These are phyloP conservation scores for Yarrowia osloensis DNA, from an alignment of 805 yeast genomes.

Conservation along the genomic window DNA sequence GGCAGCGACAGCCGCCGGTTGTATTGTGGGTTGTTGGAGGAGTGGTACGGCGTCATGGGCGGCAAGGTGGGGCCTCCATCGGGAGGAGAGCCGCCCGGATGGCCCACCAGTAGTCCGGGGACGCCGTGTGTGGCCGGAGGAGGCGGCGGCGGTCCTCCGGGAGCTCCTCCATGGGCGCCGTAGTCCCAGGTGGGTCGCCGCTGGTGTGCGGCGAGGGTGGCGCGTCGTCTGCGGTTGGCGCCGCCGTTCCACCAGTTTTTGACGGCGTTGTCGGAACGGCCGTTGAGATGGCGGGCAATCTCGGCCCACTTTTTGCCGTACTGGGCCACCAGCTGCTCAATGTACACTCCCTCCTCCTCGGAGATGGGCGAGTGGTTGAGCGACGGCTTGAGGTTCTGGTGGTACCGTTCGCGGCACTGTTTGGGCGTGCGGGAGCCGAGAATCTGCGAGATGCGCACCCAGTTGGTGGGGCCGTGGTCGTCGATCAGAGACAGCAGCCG, in stretches of 20 bases:
- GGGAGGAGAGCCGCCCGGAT: background rate
- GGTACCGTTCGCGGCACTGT: conserved; percentile 89
- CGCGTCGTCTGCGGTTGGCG: conserved; percentile 69
- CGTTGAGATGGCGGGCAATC: conserved; percentile 82
- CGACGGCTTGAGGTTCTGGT: conserved; percentile 85
- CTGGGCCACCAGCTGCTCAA: conserved; percentile 73
- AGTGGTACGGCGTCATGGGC: background rate
- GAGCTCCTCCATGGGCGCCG: conserved; percentile 5
- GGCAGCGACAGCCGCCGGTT: conserved; percentile 14
- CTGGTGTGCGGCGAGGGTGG: conserved; percentile 35
- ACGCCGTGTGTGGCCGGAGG: conserved; percentile 29
- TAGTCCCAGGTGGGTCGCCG: conserved; percentile 21
- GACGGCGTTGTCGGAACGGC: conserved; percentile 86
- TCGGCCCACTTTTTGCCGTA: conserved; percentile 95
- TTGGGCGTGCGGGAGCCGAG: conserved; percentile 81
- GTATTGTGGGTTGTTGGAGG: background rate
- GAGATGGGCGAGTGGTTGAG: conserved; percentile 81
- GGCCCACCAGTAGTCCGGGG: background rate
- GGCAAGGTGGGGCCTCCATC: background rate
- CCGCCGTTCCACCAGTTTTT: conserved; percentile 98
- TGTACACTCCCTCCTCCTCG: conserved; percentile 77
- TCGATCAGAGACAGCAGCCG: conserved; percentile 68
- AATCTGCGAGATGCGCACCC: conserved; percentile 81
- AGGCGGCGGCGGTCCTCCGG: conserved; percentile 8
- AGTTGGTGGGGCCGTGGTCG: conserved; percentile 75